These are phyloP conservation scores for Citrus mangshanensis DNA, from an alignment of 345 rosid species.

Conservation along the genomic window DNA sequence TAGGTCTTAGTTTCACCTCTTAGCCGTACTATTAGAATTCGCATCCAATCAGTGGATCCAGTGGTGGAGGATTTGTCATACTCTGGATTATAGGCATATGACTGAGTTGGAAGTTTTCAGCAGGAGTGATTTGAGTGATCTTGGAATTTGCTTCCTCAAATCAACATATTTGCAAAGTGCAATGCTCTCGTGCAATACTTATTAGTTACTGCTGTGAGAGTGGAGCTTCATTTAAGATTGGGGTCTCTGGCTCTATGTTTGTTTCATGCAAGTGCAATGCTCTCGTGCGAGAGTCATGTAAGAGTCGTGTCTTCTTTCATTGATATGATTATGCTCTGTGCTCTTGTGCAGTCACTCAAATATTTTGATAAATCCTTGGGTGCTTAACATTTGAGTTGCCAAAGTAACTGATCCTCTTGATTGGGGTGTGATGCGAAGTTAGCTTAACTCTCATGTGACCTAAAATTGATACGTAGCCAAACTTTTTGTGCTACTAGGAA, in stretches of 20 bases:
- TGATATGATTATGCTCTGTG: too few relatives aligned
- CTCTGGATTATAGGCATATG: background rate
- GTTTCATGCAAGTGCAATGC: too few relatives aligned
- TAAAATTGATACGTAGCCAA: too few relatives aligned
- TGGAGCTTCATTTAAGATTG: background rate
- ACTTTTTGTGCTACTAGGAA: too few relatives aligned
- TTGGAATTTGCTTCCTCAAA: background rate
- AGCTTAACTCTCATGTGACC: too few relatives aligned
- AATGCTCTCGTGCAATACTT: background rate
- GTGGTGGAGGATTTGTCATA: background rate
- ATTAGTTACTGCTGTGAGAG: background rate
- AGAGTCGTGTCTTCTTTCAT: too few relatives aligned
- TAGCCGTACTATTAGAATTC: background rate
- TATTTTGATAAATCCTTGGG: too few relatives aligned
- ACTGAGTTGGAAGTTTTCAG: background rate
- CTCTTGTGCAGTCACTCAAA: too few relatives aligned
- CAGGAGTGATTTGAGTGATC: background rate
- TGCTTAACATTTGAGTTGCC: too few relatives aligned
- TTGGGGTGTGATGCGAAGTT: too few relatives aligned
- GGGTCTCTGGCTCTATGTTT: background rate
- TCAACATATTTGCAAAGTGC: background rate
- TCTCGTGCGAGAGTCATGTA: too few relatives aligned
- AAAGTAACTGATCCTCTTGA: too few relatives aligned
- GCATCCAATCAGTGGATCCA: background rate
- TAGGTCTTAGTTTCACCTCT: background rate